phyloP scores from a whole-genome alignment of 192 early-diverging fungal genomes.

The Coemansia umbellata region DNA sequence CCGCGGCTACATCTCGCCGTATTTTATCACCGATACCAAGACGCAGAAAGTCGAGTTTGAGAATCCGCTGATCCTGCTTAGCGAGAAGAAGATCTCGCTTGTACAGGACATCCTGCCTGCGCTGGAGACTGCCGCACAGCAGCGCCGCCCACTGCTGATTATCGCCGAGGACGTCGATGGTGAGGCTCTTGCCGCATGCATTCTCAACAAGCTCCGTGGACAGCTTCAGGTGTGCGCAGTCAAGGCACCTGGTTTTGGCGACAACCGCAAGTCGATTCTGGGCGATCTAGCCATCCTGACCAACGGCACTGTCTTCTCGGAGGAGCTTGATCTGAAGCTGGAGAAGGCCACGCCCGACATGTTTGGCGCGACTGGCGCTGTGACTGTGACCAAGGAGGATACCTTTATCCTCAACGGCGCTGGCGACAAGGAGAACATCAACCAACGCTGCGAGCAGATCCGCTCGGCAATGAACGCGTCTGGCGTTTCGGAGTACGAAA shows the following conservation, averaged over 20 bases:
- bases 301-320: slow-evolving; percentile 93
- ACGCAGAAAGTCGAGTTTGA: slow-evolving; percentile 99
- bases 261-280: slow-evolving; percentile 99
- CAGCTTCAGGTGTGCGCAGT: slow-evolving; percentile 95
- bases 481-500: slow-evolving; percentile 93
- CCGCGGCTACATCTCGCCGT: slow-evolving; percentile 98
- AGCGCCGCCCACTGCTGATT: slow-evolving; percentile 95
- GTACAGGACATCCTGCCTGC: slow-evolving; percentile 96
- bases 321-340: slow-evolving; percentile 95
- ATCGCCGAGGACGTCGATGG: slow-evolving; percentile 99
- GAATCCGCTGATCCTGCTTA: slow-evolving; percentile 97
- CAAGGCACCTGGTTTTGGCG: slow-evolving; percentile 99
- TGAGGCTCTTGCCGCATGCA: slow-evolving; percentile 98
- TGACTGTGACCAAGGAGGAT: slow-evolving; percentile 98
- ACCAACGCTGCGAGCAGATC: slow-evolving; percentile 96
- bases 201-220: slow-evolving; percentile 99
- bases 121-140: slow-evolving; percentile 88
- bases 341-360: slow-evolving; percentile 90
- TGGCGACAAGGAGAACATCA: slow-evolving; percentile 84
- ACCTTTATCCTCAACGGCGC: slow-evolving; percentile 97
- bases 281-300: slow-evolving; percentile 97
- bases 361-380: slow-evolving; percentile 83
- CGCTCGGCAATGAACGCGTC: slow-evolving; percentile 79
- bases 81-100: slow-evolving; percentile 96
- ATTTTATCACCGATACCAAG: slow-evolving; percentile 99